Percentiles rank a stretch among this genome's conserved stretches.
Evolutionary conservation across 345 rosid species (phyloP).

Genomic region (Sonneratia caseolaris): DNA sequence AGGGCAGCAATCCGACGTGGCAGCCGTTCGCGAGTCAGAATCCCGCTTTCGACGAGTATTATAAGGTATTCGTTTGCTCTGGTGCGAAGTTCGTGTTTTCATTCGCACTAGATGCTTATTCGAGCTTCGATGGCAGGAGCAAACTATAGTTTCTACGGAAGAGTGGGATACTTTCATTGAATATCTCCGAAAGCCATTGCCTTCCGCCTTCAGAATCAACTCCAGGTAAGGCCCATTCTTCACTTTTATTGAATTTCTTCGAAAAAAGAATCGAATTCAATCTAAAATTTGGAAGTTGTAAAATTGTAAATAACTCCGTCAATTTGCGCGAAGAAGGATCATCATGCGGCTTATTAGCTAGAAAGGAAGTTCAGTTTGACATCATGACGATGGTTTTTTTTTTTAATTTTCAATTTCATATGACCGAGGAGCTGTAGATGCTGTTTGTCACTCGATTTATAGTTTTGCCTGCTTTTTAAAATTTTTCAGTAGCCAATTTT

Average conservation of each 20-base stretch:
- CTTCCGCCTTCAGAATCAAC: slow-evolving; percentile 93
- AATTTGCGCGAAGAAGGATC: neutral
- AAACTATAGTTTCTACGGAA: slow-evolving; percentile 58
- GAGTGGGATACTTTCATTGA: slow-evolving; percentile 79
- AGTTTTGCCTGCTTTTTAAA: neutral
- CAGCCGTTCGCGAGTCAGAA: slow-evolving; percentile 57
- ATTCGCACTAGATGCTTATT: neutral
- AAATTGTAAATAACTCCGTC: neutral
- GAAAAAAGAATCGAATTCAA: neutral
- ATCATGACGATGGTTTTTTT: neutral
- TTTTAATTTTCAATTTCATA: neutral
- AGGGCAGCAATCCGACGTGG: slow-evolving; percentile 23
- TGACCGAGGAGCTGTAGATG: neutral
- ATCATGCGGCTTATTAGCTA: neutral
- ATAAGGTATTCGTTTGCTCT: slow-evolving; percentile 40
- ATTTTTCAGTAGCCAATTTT: slow-evolving; percentile 76
- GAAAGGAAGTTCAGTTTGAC: neutral
- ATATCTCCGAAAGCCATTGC: slow-evolving; percentile 71
- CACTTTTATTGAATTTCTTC: neutral
- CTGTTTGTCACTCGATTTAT: neutral
- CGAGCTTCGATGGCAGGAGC: slow-evolving; percentile 37
- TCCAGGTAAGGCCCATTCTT: slow-evolving; percentile 35
- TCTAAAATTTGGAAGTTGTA: neutral
- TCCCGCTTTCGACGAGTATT: slow-evolving; percentile 70
- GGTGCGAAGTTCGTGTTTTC: neutral